A percentile compares a stretch with the other conserved stretches of the same genome.
Conservation (phyloP, 495 filamentous ascomycete species). For the Neurospora sp. region DNA sequence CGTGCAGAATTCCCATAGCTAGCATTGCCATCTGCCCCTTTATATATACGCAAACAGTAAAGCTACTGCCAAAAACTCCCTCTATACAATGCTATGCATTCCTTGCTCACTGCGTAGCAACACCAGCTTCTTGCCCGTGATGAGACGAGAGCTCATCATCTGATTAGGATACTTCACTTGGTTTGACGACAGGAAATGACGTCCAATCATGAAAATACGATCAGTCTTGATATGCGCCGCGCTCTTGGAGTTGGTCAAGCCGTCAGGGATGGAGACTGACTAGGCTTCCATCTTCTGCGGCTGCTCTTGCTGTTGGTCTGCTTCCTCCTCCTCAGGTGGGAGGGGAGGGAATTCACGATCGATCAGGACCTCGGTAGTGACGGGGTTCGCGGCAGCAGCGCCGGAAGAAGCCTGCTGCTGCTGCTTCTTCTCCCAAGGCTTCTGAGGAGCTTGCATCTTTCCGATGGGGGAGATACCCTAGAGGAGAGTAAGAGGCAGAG, state of each 20-base stretch:
- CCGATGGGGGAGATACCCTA: constrained; percentile 24
- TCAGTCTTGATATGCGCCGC: neutral
- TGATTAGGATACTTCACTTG: neutral
- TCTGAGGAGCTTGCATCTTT: constrained; percentile 23
- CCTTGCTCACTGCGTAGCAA: neutral
- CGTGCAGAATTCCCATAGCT: neutral
- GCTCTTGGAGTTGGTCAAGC: neutral
- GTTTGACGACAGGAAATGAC: neutral
- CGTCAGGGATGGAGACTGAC: neutral
- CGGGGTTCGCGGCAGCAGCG: neutral
- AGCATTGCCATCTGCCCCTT: neutral
- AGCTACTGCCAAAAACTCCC: neutral
- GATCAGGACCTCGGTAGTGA: constrained; percentile 5
- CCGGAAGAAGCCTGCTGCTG: neutral
- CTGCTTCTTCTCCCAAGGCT: constrained; percentile 28
- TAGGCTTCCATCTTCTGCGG: neutral
- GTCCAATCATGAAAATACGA: neutral
- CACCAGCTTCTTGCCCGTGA: neutral
- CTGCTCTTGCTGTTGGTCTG: neutral
- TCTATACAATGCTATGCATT: neutral
- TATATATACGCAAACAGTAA: neutral
- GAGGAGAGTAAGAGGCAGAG: neutral
- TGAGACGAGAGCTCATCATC: neutral
- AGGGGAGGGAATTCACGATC: constrained; percentile 21
- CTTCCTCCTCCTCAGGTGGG: neutral